A percentile compares a stretch with the other conserved stretches of the same genome.
phyloP scores from a whole-genome alignment of 139 green algal genomes.

The Cymbomonas tetramitiformis region DNA sequence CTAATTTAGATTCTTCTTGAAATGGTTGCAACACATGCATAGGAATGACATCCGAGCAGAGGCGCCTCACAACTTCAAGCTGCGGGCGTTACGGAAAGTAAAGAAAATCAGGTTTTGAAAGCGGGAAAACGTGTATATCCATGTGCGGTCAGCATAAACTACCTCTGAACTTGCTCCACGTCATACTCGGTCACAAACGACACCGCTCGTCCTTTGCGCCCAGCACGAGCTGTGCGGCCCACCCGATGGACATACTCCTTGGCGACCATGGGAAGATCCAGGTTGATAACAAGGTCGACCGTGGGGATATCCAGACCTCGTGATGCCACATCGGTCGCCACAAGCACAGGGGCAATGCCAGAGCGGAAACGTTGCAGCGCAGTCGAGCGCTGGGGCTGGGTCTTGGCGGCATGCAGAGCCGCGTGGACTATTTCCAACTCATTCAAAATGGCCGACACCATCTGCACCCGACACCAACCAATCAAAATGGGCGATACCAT shows the following conservation, averaged over 20 bases:
- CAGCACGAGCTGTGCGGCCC: constrained; percentile 81
- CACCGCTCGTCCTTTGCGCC: constrained; percentile 70
- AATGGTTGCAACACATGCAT: no score
- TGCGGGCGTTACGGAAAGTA: no score
- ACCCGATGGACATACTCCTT: constrained; percentile 95
- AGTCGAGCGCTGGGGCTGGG: constrained; percentile 45
- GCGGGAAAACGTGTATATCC: no score
- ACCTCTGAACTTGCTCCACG: constrained; percentile 54
- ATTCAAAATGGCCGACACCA: no score
- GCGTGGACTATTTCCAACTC: no score
- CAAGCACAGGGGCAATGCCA: constrained; percentile 38
- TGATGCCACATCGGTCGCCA: constrained; percentile 85
- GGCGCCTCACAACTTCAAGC: no score
- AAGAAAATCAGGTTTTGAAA: no score
- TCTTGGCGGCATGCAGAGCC: constrained; percentile 85
- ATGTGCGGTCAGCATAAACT: no score
- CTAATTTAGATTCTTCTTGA: no score
- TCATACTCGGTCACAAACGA: constrained; percentile 96
- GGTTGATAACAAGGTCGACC: constrained; percentile 92
- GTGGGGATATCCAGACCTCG: constrained; percentile 85
- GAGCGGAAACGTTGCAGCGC: constrained; percentile 59
- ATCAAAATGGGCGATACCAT: no score
- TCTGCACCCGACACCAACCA: no score
- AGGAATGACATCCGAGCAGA: no score
- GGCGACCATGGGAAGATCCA: constrained; percentile 80